A percentile compares a stretch with the other conserved stretches of the same genome.
Conservation (phyloP, 352 stramenopile genomes). For the Phytophthora megakarya region DNA sequence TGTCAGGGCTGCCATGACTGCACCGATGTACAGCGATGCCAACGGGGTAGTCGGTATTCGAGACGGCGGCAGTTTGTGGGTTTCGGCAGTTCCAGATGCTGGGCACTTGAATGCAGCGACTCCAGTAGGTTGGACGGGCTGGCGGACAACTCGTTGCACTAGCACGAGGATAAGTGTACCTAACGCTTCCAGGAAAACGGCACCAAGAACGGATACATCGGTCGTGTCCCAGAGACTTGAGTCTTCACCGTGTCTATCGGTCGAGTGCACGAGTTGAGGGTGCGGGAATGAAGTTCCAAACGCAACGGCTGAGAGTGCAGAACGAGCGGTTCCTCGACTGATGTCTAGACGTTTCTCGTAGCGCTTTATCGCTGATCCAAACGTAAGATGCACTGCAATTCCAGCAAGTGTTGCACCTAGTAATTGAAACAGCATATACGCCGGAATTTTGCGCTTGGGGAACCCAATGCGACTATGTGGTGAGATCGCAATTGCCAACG, state of each 20-base stretch:
- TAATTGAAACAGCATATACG: conserved; percentile 66
- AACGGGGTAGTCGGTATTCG: conserved; percentile 20
- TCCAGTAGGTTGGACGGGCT: conserved; percentile 33
- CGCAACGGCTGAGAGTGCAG: conserved; percentile 59
- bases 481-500: conserved; percentile 55
- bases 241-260: conserved; percentile 9
- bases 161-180: conserved; percentile 69
- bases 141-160: conserved; percentile 54
- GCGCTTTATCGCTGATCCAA: conserved; percentile 47
- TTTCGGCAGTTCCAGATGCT: conserved; percentile 6
- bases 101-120: conserved; percentile 25
- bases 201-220: conserved; percentile 43
- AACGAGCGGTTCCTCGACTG: conserved; percentile 36
- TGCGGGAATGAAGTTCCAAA: conserved; percentile 81
- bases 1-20: conserved; percentile 54
- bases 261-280: conserved; percentile 38
- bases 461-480: conserved; percentile 32
- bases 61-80: conserved; percentile 3
- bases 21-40: conserved; percentile 58
- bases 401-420: conserved; percentile 53
- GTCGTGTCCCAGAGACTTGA: conserved; percentile 11
- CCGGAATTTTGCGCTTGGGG: conserved; percentile 48
- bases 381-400: conserved; percentile 52
- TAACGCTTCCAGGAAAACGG: conserved; percentile 61
- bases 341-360: conserved; percentile 54